These are phyloP conservation scores for Baorangia bicolor DNA, from an alignment of 768 basidiomycete species.

Conservation along the genomic window DNA sequence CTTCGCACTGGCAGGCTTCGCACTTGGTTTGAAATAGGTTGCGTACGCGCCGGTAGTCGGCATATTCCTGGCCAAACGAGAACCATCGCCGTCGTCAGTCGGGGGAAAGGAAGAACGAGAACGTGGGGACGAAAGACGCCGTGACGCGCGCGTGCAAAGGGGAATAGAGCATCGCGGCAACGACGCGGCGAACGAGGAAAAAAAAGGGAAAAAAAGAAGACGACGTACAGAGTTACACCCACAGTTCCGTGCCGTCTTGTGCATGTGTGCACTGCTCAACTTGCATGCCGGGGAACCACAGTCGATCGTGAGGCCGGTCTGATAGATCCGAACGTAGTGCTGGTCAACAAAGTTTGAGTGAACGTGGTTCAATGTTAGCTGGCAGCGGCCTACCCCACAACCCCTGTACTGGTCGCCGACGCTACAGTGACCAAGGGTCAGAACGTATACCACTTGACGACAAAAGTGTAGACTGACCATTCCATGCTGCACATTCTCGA, in stretches of 20 bases:
- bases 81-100: constrained; percentile 2
- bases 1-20: constrained; percentile 49
- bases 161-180: not conserved
- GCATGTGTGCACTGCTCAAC: constrained; percentile 56
- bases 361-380: not conserved
- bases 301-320: constrained; percentile 58
- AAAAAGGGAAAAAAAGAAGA: not conserved
- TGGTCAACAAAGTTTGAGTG: constrained; percentile 24
- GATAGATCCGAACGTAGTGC: constrained; percentile 66
- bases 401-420: constrained; percentile 44
- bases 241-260: constrained; percentile 58
- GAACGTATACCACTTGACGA: constrained; percentile 4
- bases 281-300: constrained; percentile 52
- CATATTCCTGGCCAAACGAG: constrained; percentile 29
- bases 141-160: not conserved
- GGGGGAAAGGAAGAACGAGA: not conserved
- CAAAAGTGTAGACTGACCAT: constrained; percentile 39
- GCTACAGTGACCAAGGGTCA: constrained; percentile 22
- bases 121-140: not conserved
- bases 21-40: constrained; percentile 69
- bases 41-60: constrained; percentile 54
- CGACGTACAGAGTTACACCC: constrained; percentile 45
- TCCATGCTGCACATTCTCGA: constrained; percentile 56
- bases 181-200: not conserved
- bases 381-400: constrained; percentile 35